Percentiles rank a stretch among this genome's conserved stretches.
Evolutionary conservation across 192 early-diverging fungal species (phyloP).

Genomic region (Coemansia sp.): DNA sequence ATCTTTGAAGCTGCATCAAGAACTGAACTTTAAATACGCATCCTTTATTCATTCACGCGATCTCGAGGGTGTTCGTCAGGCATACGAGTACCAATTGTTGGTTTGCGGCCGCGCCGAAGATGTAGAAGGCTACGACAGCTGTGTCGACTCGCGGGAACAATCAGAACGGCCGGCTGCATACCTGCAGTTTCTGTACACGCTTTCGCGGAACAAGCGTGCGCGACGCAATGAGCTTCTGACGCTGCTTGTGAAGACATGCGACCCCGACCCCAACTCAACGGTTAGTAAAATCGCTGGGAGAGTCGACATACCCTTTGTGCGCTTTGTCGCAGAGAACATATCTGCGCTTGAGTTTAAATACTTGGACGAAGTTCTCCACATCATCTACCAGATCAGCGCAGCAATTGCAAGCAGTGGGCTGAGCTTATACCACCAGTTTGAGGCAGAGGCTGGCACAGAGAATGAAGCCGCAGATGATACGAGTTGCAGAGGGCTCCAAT

Average conservation of each 20-base stretch:
- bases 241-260: constrained; percentile 66
- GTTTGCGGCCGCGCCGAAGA: constrained; percentile 24
- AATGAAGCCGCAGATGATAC: background rate
- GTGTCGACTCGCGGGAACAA: constrained; percentile 21
- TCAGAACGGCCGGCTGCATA: constrained; percentile 54
- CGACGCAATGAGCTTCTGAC: constrained; percentile 73
- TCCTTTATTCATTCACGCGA: constrained; percentile 84
- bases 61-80: constrained; percentile 70
- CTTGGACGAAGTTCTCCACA: constrained; percentile 76
- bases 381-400: constrained; percentile 72
- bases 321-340: constrained; percentile 84
- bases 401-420: constrained; percentile 71
- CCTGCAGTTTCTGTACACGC: constrained; percentile 66
- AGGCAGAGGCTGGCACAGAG: constrained; percentile 18
- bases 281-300: constrained; percentile 5
- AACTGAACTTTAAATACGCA: constrained; percentile 80
- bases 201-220: constrained; percentile 63
- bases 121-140: constrained; percentile 49
- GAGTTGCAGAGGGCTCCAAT: constrained; percentile 6
- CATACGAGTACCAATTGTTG: constrained; percentile 71
- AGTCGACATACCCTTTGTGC: constrained; percentile 59
- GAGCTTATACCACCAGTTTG: constrained; percentile 55
- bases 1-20: constrained; percentile 69
- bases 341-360: constrained; percentile 76
- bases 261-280: constrained; percentile 53